Evolutionary conservation across 2,329 filamentous ascomycete species (phyloP).

Genomic region (Diaporthe vexans): DNA sequence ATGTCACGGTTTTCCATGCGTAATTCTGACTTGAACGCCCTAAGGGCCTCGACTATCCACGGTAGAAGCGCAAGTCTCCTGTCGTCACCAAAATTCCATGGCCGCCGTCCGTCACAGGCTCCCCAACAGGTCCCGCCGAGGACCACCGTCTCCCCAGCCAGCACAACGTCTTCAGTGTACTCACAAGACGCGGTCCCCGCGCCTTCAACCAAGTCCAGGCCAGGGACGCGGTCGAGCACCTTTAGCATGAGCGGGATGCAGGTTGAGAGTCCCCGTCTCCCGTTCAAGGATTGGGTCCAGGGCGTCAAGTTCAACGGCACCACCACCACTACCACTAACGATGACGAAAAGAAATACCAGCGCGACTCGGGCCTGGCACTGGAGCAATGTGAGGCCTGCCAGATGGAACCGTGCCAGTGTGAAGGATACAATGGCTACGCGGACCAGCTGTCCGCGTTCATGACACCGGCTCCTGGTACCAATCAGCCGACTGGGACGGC

Average conservation of each 20-base stretch:
- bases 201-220: background rate
- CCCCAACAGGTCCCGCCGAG: background rate
- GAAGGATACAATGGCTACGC: slow-evolving; percentile 38
- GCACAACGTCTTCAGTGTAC: slow-evolving; percentile 38
- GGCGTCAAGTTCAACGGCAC: slow-evolving; percentile 35
- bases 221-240: slow-evolving; percentile 37
- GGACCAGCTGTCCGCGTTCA: slow-evolving; percentile 40
- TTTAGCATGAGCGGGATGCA: slow-evolving; percentile 35
- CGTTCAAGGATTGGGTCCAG: slow-evolving; percentile 42
- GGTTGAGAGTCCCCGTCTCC: slow-evolving; percentile 40
- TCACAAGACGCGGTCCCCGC: slow-evolving; percentile 21
- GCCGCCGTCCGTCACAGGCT: slow-evolving; percentile 29
- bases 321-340: background rate
- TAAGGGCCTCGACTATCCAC: background rate
- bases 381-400: slow-evolving; percentile 39
- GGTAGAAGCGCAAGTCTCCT: slow-evolving; percentile 19
- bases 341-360: slow-evolving; percentile 14
- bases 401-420: slow-evolving; percentile 38
- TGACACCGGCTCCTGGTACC: slow-evolving; percentile 33
- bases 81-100: slow-evolving; percentile 4
- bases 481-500: background rate
- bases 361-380: slow-evolving; percentile 39
- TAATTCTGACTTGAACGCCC: background rate
- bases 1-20: slow-evolving; percentile 40
- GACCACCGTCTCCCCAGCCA: slow-evolving; percentile 33